Conservation (phyloP, 1,139 yeast genomes). For the Saccharomycopsis phalli region DNA sequence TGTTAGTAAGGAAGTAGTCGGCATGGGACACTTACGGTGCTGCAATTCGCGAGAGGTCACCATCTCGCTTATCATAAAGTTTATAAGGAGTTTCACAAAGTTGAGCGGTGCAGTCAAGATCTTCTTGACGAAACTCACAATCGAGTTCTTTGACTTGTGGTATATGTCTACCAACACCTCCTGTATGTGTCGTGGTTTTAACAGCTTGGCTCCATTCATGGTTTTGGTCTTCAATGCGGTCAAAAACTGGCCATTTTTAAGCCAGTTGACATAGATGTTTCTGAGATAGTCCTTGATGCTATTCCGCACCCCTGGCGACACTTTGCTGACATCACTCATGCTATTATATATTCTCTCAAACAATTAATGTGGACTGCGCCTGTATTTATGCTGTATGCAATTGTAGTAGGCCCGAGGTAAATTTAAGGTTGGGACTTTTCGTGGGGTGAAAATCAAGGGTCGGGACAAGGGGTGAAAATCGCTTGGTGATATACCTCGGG, state of each 20-base stretch:
- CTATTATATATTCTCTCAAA: no score
- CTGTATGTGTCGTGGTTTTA: slow-evolving; percentile 17
- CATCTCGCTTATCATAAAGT: slow-evolving; percentile 17
- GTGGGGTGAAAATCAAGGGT: no score
- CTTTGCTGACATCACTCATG: slow-evolving; percentile 3
- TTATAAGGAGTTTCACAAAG: slow-evolving; percentile 13
- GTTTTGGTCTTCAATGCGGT: slow-evolving; percentile 16
- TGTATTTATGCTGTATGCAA: no score
- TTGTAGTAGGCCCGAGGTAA: no score
- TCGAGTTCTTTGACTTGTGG: slow-evolving; percentile 16
- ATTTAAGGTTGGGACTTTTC: no score
- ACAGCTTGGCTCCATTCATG: slow-evolving; percentile 13
- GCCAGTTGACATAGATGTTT: slow-evolving; percentile 16
- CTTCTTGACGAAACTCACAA: slow-evolving; percentile 18
- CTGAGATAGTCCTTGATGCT: slow-evolving; percentile 17
- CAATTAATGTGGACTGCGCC: no score
- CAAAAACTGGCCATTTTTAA: slow-evolving; percentile 16
- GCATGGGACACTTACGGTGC: slow-evolving; percentile 6
- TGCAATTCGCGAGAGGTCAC: slow-evolving; percentile 14
- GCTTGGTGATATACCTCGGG: no score
- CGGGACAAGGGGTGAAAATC: no score
- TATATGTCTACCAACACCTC: slow-evolving; percentile 17
- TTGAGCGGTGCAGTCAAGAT: slow-evolving; percentile 19
- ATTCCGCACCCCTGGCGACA: slow-evolving; percentile 12
- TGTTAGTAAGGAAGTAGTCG: slow-evolving; percentile 4